A percentile compares a stretch with the other conserved stretches of the same genome.
phyloP scores from a whole-genome alignment of 176 grass and related monocot genomes.

The Eleusine coracana region DNA sequence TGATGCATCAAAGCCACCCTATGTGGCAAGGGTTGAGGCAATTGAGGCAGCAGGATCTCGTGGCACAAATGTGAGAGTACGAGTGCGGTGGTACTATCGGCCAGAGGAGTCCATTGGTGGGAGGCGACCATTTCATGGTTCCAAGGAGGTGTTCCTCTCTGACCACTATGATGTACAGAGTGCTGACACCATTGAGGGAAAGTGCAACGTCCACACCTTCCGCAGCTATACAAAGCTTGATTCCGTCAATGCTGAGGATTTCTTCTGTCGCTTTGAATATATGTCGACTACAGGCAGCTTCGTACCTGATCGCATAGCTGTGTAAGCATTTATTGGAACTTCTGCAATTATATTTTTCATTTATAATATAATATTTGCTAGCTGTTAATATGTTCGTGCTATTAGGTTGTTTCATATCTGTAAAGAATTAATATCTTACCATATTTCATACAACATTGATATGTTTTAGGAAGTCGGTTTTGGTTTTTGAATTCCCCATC shows the following conservation, averaged over 20 bases:
- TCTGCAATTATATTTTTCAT: neutral
- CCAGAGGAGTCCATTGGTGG: conserved; percentile 95
- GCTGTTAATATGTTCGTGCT: neutral
- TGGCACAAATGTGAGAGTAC: conserved; percentile 78
- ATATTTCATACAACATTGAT: neutral
- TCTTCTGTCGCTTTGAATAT: conserved; percentile 92
- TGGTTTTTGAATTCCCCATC: neutral
- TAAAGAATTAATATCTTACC: neutral
- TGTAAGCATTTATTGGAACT: conserved; percentile 61
- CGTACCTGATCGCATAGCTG: conserved; percentile 81
- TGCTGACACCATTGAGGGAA: conserved; percentile 96
- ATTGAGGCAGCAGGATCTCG: conserved; percentile 76
- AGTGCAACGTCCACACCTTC: conserved; percentile 86
- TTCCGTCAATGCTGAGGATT: conserved; percentile 80
- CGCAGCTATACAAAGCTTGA: conserved; percentile 91
- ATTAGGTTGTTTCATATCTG: neutral
- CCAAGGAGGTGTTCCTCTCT: conserved; percentile 85
- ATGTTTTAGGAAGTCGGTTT: neutral
- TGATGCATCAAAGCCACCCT: conserved; percentile 70
- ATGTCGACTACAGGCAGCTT: conserved; percentile 84
- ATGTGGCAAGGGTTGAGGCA: conserved; percentile 72
- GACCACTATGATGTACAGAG: conserved; percentile 98
- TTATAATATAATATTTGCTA: conserved; percentile 23
- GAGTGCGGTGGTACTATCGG: conserved; percentile 91
- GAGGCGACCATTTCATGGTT: conserved; percentile 76